Conservation (phyloP, 371 early-diverging fungal genomes). For the Rhizopus sp. region DNA sequence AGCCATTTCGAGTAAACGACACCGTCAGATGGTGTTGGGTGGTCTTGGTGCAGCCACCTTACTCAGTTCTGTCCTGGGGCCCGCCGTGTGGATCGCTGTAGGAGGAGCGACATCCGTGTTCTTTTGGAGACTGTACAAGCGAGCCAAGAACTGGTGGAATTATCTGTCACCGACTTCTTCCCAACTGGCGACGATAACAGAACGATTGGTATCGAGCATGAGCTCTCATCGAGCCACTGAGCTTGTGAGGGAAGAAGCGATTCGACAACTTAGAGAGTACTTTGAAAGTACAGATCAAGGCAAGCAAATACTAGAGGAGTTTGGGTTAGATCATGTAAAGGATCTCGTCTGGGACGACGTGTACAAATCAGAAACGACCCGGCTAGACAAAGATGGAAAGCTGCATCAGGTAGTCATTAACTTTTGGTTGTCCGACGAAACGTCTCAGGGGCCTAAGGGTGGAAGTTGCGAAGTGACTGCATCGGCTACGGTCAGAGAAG, state of each 20-base stretch:
- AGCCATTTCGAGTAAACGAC: constrained; percentile 24
- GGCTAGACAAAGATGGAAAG: constrained; percentile 6
- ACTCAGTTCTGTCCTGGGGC: constrained; percentile 35
- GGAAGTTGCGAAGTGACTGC: constrained; percentile 34
- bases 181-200: neutral
- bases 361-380: constrained; percentile 15
- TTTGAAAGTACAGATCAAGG: constrained; percentile 29
- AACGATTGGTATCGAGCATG: constrained; percentile 12
- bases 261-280: constrained; percentile 29
- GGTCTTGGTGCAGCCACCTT: constrained; percentile 26
- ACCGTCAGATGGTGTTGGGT: constrained; percentile 26
- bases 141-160: constrained; percentile 35
- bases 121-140: constrained; percentile 36
- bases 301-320: constrained; percentile 19
- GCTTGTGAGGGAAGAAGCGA: constrained; percentile 27
- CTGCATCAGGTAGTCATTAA: constrained; percentile 21
- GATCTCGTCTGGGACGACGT: constrained; percentile 28
- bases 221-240: constrained; percentile 36
- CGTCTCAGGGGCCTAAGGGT: constrained; percentile 23
- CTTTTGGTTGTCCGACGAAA: constrained; percentile 37
- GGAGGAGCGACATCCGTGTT: constrained; percentile 36
- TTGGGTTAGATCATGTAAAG: constrained; percentile 32
- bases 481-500: constrained; percentile 23
- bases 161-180: constrained; percentile 14
- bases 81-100: constrained; percentile 31